Evolutionary conservation across 768 basidiomycete genomes (phyloP).

Genomic region (Termitomyces sp.): DNA sequence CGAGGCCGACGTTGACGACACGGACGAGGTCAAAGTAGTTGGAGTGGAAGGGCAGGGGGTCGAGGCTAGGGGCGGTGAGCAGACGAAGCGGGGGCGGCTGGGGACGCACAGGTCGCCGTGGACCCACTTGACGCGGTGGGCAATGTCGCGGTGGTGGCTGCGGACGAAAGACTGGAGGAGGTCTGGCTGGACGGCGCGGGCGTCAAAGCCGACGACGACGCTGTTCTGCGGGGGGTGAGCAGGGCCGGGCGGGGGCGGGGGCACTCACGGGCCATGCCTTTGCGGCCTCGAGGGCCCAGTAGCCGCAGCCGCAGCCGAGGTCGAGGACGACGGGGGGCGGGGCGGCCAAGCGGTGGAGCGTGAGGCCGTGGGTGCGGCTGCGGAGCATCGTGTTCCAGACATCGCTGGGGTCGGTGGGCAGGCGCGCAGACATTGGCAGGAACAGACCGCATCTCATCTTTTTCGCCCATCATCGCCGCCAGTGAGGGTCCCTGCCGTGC

Average conservation of each 20-base stretch:
- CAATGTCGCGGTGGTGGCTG: conserved; percentile 32
- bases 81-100: neutral
- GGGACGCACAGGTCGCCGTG: conserved; percentile 58
- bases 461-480: conserved; percentile 23
- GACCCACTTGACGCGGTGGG: conserved; percentile 56
- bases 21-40: conserved; percentile 62
- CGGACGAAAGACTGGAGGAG: conserved; percentile 22
- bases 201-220: conserved; percentile 56
- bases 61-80: conserved; percentile 37
- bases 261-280: conserved; percentile 55
- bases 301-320: conserved; percentile 67
- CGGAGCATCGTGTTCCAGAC: conserved; percentile 69
- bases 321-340: conserved; percentile 56
- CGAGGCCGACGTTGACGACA: conserved; percentile 58
- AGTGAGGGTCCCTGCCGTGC: conserved; percentile 13
- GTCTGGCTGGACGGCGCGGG: conserved; percentile 48
- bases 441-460: conserved; percentile 7
- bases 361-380: conserved; percentile 41
- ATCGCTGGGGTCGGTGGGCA: conserved; percentile 45
- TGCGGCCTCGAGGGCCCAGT: conserved; percentile 68
- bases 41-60: conserved; percentile 54
- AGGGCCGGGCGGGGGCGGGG: conserved; percentile 1
- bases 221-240: conserved; percentile 33
- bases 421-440: neutral
- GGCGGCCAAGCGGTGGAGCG: conserved; percentile 46